Base-by-base conservation (phyloP, 345 rosid species). In the Euphorbia pulcherrima region DNA sequence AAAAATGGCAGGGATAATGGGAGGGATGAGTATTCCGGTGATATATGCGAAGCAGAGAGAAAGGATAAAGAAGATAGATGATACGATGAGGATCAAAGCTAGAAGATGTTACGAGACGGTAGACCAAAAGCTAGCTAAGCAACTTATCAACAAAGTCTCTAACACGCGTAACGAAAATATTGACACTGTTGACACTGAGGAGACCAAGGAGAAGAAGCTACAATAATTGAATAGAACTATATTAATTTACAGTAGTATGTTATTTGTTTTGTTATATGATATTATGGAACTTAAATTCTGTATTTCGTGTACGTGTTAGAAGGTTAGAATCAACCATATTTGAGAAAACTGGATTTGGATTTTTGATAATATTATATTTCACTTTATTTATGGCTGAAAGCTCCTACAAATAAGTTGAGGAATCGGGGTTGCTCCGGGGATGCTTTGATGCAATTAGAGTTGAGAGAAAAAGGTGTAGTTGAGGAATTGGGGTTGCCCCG, bases 11-110 rank as follows among this genome's bases (percentile, higher is more conserved):
- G 86, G 80, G 17, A 61, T 24, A 20, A 28, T 73, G 29, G 33
- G 52, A 62, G 83, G 77, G 13, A 54, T 83, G 83, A 82, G 72
- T 3, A 68, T 68, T 21, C 83, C 86, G 0, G 61, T 77, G 66
- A 59, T 73, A 16, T 78, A 76, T 57, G 47, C 24, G 62, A 82
- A 65, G 69, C 71, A 68, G 58, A 72, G 72, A 54, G 82, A 76
- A 2, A 77, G 55, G 37, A 73, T 83, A 57, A 64, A 53, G 65
- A 70, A 68, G 40, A 11, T 26, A 3, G 72, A 52, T 18, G 78
- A 71, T 39, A 1, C 21, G 74, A 16, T 54, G 68, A 73, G 52
- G 71, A 57, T 33, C 60, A 62, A 72, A 61, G 46, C 37, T 0
- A 63, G 70, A 23, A 69, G 68, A 41, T 24, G 75, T 8, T 74